Base-by-base conservation (phyloP, 106 monocot species). In the Agapanthus africanus region DNA sequence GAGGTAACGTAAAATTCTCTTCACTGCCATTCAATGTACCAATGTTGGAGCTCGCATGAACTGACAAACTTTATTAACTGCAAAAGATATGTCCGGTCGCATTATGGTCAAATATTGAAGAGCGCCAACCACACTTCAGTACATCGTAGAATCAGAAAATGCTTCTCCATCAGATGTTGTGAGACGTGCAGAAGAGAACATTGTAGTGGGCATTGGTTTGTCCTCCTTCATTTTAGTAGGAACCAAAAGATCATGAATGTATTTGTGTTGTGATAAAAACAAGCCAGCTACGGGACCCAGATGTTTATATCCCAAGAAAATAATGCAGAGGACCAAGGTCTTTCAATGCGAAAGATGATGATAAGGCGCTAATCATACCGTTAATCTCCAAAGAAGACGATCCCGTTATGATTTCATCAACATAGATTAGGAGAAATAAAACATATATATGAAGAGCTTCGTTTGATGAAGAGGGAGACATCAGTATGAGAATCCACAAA, bases 21-120 rank as follows among this genome's bases (percentile, higher is more conserved):
- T 52, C 51, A 52, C 6, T 52, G 21, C 51, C 19, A 52, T 52
- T 3, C 23, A 52, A 52, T 52, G 51, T 23, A 52, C 16, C 21
- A 52, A 52, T 14, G 51, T 10, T 22, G 51, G 51, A 25, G 51
- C 51, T 22, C 21, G 51, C 51, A 22, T 52, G 52, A 71, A 59
- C 25, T 71, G 71, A 4, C 5, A 34, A 56, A 56, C 71, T 56
- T 57, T 30, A n/a, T 71, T 71, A 0, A 71, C 56, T 7, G 54
- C 27, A 16, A 33, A 71, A 6, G 33, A 30, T 22, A 71, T 59
- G 22, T 71, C 71, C 0, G 71, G 57, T 23, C 71, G 27, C 11
- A 33, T 71, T 16, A 71, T 16, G 21, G 71, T 71, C 37, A 57
- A 32, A 34, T 71, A 71, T 54, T 71, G 71, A 10, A 71, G 37